phyloP scores from a whole-genome alignment of 2,329 filamentous ascomycete species.

The Claviceps arundinis region DNA sequence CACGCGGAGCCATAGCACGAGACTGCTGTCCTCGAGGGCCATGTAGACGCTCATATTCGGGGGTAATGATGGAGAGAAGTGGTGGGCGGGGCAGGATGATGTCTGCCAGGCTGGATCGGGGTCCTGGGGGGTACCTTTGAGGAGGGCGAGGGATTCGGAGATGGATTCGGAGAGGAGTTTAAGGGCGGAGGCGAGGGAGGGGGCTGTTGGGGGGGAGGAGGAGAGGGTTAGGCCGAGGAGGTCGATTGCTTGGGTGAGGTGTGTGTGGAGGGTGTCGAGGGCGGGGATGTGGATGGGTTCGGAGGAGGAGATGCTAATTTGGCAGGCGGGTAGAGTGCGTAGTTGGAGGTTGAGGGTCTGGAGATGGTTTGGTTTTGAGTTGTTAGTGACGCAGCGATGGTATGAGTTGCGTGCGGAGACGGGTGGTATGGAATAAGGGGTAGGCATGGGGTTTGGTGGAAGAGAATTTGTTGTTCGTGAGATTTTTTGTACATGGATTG shows the following conservation, averaged over 20 bases:
- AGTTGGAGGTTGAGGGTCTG: constrained; percentile 68
- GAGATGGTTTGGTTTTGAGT: too few species aligned
- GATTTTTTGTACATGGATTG: too few species aligned
- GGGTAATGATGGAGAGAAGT: constrained; percentile 33
- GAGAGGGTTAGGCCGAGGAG: constrained; percentile 59
- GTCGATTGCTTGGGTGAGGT: constrained; percentile 73
- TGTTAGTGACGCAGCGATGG: too few species aligned
- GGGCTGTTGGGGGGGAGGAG: constrained; percentile 42
- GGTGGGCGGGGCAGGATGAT: constrained; percentile 27
- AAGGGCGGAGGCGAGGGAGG: constrained; percentile 42
- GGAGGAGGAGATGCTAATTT: constrained; percentile 34
- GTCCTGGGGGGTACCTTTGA: constrained; percentile 37
- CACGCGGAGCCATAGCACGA: constrained; percentile 57
- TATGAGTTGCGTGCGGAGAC: too few species aligned
- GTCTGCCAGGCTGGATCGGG: constrained; percentile 31
- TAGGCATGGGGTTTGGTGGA: too few species aligned
- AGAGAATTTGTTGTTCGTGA: not conserved
- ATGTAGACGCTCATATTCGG: constrained; percentile 62
- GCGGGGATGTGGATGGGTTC: constrained; percentile 50
- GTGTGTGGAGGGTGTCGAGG: constrained; percentile 56
- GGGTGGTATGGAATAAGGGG: too few species aligned
- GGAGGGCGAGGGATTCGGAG: constrained; percentile 36
- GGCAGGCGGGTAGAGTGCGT: constrained; percentile 45
- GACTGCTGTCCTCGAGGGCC: constrained; percentile 52
- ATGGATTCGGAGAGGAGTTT: constrained; percentile 42